phyloP scores from a whole-genome alignment of 495 filamentous ascomycete species.

The Aspergillus ellipticus region DNA sequence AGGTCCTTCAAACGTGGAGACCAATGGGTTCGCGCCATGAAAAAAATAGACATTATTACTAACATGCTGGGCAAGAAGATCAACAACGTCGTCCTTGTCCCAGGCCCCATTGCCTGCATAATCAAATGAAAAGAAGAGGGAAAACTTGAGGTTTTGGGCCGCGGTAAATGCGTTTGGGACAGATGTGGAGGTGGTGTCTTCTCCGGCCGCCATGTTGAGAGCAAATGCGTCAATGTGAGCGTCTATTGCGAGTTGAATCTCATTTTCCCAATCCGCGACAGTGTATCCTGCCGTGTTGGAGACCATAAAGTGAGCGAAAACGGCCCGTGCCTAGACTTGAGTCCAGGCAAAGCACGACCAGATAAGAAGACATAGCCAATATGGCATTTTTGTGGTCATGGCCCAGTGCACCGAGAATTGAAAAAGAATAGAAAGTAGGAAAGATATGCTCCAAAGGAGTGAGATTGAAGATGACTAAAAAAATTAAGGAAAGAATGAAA shows the following conservation, averaged over 20 bases:
- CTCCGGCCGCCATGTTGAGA: slow-evolving; percentile 56
- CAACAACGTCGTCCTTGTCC: slow-evolving; percentile 48
- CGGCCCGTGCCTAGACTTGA: not conserved
- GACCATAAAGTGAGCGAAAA: not conserved
- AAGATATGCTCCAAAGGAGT: too few relatives aligned
- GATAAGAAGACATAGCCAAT: too few relatives aligned
- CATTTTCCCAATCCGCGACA: slow-evolving; percentile 46
- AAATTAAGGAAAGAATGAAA: too few relatives aligned
- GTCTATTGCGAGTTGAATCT: slow-evolving; percentile 55
- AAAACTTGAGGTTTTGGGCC: slow-evolving; percentile 51
- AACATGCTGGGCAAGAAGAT: slow-evolving; percentile 51
- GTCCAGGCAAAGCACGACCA: too few relatives aligned
- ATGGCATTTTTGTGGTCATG: too few relatives aligned
- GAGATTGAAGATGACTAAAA: too few relatives aligned
- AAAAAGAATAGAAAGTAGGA: too few relatives aligned
- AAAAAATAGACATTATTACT: slow-evolving; percentile 47
- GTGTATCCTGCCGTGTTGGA: slow-evolving; percentile 5
- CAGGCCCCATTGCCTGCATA: slow-evolving; percentile 53
- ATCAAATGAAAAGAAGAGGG: slow-evolving; percentile 68
- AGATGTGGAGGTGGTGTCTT: slow-evolving; percentile 39
- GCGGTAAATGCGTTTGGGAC: slow-evolving; percentile 47
- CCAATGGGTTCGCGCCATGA: too few relatives aligned
- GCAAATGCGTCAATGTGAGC: slow-evolving; percentile 69
- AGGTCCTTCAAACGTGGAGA: slow-evolving; percentile 67
- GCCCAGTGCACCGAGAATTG: too few relatives aligned